Evolutionary conservation across 441 rosid genomes (phyloP).

Genomic region (Capsella rubella): DNA sequence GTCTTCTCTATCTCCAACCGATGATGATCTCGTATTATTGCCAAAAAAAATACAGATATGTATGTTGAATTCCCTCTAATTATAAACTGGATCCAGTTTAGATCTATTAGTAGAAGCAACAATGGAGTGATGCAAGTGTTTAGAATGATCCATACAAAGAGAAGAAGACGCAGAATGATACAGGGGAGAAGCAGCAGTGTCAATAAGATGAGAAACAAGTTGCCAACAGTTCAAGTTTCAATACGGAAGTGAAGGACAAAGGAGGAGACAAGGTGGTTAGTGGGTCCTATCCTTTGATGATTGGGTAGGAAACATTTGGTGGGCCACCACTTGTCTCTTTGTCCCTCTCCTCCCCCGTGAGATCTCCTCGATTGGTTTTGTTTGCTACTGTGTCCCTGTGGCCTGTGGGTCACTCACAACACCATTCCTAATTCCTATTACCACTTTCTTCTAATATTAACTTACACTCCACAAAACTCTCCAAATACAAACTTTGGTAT

Average conservation of each 20-base stretch:
- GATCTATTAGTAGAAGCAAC: slow-evolving; percentile 7
- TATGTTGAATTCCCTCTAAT: neutral
- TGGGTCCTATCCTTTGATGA: slow-evolving; percentile 54
- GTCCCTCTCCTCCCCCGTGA: slow-evolving; percentile 45
- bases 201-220: slow-evolving; percentile 43
- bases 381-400: neutral
- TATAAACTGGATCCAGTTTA: slow-evolving; percentile 1
- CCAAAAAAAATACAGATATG: neutral
- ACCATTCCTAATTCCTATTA: slow-evolving; percentile 27
- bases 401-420: slow-evolving; percentile 21
- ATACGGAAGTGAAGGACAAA: slow-evolving; percentile 36
- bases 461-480: slow-evolving; percentile 39
- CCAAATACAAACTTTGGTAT: neutral
- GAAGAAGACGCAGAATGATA: slow-evolving; percentile 41
- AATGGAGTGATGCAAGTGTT: slow-evolving; percentile 11
- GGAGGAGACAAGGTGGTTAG: slow-evolving; percentile 47
- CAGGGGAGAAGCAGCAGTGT: slow-evolving; percentile 32
- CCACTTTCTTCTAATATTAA: slow-evolving; percentile 26
- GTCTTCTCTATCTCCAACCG: slow-evolving; percentile 14
- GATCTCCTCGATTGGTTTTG: slow-evolving; percentile 43
- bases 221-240: slow-evolving; percentile 45
- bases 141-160: slow-evolving; percentile 6
- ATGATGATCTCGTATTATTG: neutral
- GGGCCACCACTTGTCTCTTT: slow-evolving; percentile 56
- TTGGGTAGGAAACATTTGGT: slow-evolving; percentile 54